These are phyloP conservation scores for Zostera marina DNA, from an alignment of 116 monocot species.

Conservation along the genomic window DNA sequence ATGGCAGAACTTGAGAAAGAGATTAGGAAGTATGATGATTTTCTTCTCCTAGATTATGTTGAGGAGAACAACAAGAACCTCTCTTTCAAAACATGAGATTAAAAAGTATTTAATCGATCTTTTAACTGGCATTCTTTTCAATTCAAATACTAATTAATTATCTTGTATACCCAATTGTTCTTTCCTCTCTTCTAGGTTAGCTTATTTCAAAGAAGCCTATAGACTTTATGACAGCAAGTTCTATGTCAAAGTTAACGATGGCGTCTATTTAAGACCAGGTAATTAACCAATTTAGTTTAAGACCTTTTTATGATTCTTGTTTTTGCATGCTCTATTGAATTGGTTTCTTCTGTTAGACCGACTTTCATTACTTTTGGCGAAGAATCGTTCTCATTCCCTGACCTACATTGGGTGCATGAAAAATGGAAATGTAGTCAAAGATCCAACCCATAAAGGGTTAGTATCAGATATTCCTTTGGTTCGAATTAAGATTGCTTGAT, in stretches of 20 bases:
- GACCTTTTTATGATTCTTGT: not conserved
- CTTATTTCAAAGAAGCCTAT: constrained; percentile 86
- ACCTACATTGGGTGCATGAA: constrained; percentile 98
- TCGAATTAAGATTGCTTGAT: no score
- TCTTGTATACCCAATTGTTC: constrained; percentile 1
- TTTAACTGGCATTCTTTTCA: no score
- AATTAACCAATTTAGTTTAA: constrained; percentile 3
- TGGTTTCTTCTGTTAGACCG: constrained; percentile 33
- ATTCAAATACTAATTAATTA: no score
- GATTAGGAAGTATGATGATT: constrained; percentile 71
- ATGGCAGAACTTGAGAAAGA: constrained; percentile 64
- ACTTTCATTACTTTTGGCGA: constrained; percentile 75
- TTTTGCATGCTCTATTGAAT: not conserved
- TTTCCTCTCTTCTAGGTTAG: constrained; percentile 72
- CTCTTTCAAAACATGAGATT: constrained; percentile 69
- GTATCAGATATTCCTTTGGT: constrained; percentile 6
- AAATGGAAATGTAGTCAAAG: constrained; percentile 86
- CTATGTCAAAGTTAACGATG: constrained; percentile 92
- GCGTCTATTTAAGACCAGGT: constrained; percentile 90
- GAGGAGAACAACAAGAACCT: constrained; percentile 82
- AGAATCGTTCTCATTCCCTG: constrained; percentile 51
- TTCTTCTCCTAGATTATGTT: constrained; percentile 69
- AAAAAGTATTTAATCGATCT: no score
- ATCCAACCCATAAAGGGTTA: constrained; percentile 82
- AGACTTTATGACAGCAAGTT: constrained; percentile 72